Evolutionary conservation across 768 basidiomycete species (phyloP), one percentile per base, ranked within the genome.

Genomic region (Kwoniella sp.): DNA sequence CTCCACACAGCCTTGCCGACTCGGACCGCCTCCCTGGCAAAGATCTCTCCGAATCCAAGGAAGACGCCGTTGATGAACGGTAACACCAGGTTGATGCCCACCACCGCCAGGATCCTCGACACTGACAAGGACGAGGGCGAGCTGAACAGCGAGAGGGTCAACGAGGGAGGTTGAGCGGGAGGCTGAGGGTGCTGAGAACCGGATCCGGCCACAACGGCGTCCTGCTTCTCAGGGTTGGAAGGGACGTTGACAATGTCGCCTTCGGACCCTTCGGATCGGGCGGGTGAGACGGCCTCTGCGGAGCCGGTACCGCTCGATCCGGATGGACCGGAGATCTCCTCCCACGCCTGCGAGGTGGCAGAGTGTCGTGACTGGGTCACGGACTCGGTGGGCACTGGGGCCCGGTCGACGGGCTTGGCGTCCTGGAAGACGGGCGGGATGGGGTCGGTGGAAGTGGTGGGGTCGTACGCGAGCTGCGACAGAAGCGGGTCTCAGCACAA

Each of bases 21-120:
- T 22, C 46, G 39, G 9, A 74, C 62, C 0, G 59, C 57, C 46
- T 74, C 70, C 39, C 70, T 41, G 6, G 73, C 70, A 46, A 74
- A 74, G 46, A 74, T 74, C 60, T 74, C 73, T 11, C 73, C 73
- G 48, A 74, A 74, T 17, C 73, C 73, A 29, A 74, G 57, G 70
- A 74, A 72, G 46, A 74, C 69, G 43, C 73, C 73, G 46, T 74
- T 74, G 52, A 74, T 59, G 47, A 74, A 74, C 8, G 73, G 73
- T 27, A 74, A 45, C 17, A 74, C 51, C 6, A 74, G 47, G 50
- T 74, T 74, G 54, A 74, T 74, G 25, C 73, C 73, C 7, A 74
- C 39, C 0, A 72, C 70, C 9, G 73, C 73, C 19, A 67, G 22
- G 22, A 74, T 60, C 10, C 70, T 50, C 14, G 61, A 41, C 23